A percentile compares a stretch with the other conserved stretches of the same genome.
phyloP scores from a whole-genome alignment of 306 rosid species.

The Castanospermum australe region DNA sequence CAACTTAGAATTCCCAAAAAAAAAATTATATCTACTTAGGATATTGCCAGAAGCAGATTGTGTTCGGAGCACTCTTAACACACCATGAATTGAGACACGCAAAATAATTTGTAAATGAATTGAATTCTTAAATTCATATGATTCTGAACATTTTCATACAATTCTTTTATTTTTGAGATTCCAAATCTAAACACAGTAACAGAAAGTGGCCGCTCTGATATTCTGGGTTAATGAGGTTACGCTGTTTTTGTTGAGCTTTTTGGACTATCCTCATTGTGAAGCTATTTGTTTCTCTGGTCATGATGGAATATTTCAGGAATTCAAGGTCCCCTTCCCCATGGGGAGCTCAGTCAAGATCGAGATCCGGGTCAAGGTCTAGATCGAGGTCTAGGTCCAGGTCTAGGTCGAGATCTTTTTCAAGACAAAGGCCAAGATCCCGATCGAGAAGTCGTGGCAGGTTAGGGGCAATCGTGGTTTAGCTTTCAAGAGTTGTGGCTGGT shows the following conservation, averaged over 20 bases:
- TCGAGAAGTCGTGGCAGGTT: slow-evolving; percentile 95
- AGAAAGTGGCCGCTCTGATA: background rate
- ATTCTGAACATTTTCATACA: too few species aligned
- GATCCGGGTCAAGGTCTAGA: slow-evolving; percentile 55
- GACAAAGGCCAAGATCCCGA: slow-evolving; percentile 64
- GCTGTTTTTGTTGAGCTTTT: background rate
- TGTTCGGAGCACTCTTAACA: background rate
- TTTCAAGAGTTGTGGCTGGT: background rate
- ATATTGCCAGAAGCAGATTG: background rate
- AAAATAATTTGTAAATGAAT: background rate
- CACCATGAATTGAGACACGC: background rate
- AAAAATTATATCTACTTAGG: too few species aligned
- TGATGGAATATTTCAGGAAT: slow-evolving; percentile 42
- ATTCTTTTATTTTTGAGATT: background rate
- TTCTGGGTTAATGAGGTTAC: background rate
- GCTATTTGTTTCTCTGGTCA: background rate
- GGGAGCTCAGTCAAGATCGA: slow-evolving; percentile 73
- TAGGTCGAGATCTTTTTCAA: slow-evolving; percentile 54
- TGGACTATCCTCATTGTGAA: background rate
- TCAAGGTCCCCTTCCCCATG: slow-evolving; percentile 83
- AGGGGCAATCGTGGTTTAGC: slow-evolving; percentile 25
- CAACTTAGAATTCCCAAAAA: too few species aligned
- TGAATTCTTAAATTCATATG: too few species aligned
- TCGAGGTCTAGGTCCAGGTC: slow-evolving; percentile 60
- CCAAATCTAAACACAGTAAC: background rate